Evolutionary conservation across 163 green algal species (phyloP).

Genomic region (Smithsoniella earleae): DNA sequence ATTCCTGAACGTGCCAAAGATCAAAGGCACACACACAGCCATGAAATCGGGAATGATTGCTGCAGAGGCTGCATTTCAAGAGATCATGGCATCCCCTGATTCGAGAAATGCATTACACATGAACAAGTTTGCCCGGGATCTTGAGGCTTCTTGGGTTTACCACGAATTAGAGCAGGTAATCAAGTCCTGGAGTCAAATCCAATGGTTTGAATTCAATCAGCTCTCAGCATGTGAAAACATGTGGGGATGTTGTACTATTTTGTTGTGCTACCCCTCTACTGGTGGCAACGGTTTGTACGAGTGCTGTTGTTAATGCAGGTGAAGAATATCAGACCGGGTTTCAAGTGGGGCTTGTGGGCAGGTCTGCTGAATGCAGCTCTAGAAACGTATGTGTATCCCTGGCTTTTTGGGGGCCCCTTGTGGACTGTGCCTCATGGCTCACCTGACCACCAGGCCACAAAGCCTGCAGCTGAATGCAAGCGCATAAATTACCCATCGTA

Average conservation of each 20-base stretch:
- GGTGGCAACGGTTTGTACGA: no score
- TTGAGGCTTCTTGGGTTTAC: conserved; percentile 68
- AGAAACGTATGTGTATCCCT: conserved; percentile 49
- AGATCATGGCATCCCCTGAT: conserved; percentile 32
- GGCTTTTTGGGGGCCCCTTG: conserved; percentile 10
- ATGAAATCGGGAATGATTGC: conserved; percentile 88
- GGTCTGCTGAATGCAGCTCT: conserved; percentile 69
- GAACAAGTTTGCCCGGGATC: conserved; percentile 48
- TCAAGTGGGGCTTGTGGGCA: conserved; percentile 55
- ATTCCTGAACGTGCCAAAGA: conserved; percentile 87
- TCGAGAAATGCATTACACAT: conserved; percentile 44
- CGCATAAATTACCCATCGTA: conserved; percentile 19
- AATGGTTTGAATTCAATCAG: no score
- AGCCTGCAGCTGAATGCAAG: conserved; percentile 12
- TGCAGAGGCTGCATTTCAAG: conserved; percentile 60
- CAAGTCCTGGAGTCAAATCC: no score
- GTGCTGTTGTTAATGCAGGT: not conserved
- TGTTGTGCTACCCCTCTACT: no score
- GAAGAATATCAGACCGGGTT: conserved; percentile 75
- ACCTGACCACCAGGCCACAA: conserved; percentile 10
- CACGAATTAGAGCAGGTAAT: conserved; percentile 68
- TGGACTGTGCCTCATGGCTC: conserved; percentile 59
- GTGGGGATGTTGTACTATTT: no score
- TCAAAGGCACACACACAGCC: conserved; percentile 89
- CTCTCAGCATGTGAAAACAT: no score